A percentile compares a stretch with the other conserved stretches of the same genome.
Evolutionary conservation across 768 basidiomycete species (phyloP).

Genomic region (Hypholoma fasciculare): DNA sequence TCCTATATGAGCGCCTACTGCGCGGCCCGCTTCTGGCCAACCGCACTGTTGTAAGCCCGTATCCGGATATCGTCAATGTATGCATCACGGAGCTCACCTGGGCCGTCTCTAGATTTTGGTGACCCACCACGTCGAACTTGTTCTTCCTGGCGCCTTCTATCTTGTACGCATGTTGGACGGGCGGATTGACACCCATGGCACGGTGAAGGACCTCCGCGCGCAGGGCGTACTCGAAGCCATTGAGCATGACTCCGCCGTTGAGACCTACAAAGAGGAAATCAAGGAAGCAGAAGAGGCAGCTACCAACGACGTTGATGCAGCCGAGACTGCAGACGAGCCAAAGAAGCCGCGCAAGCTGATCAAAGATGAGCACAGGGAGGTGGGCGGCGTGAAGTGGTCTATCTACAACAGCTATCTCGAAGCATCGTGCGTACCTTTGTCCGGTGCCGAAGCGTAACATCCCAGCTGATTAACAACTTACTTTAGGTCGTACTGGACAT

Average conservation of each 20-base stretch:
- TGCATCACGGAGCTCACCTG: neutral
- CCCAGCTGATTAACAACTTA: neutral
- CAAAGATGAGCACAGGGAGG: slow-evolving; percentile 80
- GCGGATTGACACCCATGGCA: slow-evolving; percentile 75
- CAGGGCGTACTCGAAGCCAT: slow-evolving; percentile 40
- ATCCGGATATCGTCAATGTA: neutral
- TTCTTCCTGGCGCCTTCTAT: slow-evolving; percentile 72
- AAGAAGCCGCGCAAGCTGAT: slow-evolving; percentile 76
- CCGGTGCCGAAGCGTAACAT: no score
- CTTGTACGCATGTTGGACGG: slow-evolving; percentile 82
- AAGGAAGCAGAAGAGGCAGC: slow-evolving; percentile 27
- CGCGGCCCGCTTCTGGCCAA: slow-evolving; percentile 31
- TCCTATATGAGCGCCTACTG: slow-evolving; percentile 31
- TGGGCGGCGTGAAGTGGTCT: slow-evolving; percentile 80
- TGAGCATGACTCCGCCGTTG: slow-evolving; percentile 39
- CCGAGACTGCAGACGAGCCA: slow-evolving; percentile 26
- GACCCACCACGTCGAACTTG: slow-evolving; percentile 83
- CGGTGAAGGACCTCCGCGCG: slow-evolving; percentile 58
- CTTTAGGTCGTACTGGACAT: slow-evolving; percentile 65
- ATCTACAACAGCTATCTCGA: slow-evolving; percentile 69
- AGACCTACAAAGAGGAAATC: slow-evolving; percentile 47
- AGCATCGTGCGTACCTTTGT: slow-evolving; percentile 55
- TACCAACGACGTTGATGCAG: slow-evolving; percentile 23
- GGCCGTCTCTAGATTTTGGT: slow-evolving; percentile 53
- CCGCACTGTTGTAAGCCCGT: slow-evolving; percentile 28